Evolutionary conservation across 1,139 yeast species (phyloP), one percentile per base, ranked within the genome.

Genomic region (Blastobotrys persicus): DNA sequence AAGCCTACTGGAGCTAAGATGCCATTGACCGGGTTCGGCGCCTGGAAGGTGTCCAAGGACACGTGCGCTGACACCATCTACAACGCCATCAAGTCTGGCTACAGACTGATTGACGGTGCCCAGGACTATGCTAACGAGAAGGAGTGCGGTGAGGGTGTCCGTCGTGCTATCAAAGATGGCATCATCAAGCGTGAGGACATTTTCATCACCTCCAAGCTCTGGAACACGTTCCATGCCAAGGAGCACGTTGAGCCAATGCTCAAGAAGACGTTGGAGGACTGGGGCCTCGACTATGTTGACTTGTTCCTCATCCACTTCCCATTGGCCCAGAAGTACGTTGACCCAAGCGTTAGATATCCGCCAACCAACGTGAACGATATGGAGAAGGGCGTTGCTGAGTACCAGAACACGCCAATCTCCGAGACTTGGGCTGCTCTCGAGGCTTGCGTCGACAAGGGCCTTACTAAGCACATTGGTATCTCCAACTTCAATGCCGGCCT

Each of bases 401-500:
- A 73, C 59, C 73, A 68, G 59, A 75, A 81, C 52, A 73, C 78
- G 59, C 88, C 96, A 54, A 65, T 87, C 54, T 64, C 79, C 50
- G 89, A 82, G 58, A 88, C 96, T 45, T 88, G 92, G 86, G 78
- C 74, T 56, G 95, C 91, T 7, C 55, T 68, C 71, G 95, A 88
- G 70, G 72, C 74, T 55, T 71, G 81, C 66, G 81, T 75, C 46
- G 74, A 74, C 41, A 73, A 72, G 44, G 91, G 91, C n/a, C 75
- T 81, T 62, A 80, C 81, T 65, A 82, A 76, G 65, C 79, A 89
- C 52, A 81, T 88, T 62, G 96, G 96, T 66, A 71, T 88, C 51
- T 88, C 96, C 58, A 89, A 89, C 76, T 88, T 84, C 74, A 74
- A 76, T 54, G 94, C 91, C 56, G 85, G 81, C 60, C 72, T 86